Conservation (phyloP, 352 stramenopile genomes). For the Thraustotheca clavata region DNA sequence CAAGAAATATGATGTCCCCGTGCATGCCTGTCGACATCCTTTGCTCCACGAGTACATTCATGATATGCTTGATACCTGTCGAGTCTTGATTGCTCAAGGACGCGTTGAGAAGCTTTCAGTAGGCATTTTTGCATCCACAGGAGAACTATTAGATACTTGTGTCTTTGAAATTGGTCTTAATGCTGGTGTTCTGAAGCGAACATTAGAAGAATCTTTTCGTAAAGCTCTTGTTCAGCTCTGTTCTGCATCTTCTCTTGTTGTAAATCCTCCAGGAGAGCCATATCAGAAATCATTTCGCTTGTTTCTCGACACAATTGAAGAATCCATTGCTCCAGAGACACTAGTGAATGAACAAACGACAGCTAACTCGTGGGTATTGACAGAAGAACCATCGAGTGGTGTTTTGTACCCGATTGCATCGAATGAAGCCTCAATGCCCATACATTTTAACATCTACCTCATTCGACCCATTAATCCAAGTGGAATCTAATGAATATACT, state of each 20-base stretch:
- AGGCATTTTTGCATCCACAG: constrained; percentile 42
- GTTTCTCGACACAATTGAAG: constrained; percentile 48
- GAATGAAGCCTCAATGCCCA: not conserved
- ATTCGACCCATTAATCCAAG: not conserved
- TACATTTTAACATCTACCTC: constrained; percentile 18
- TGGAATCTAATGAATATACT: not conserved
- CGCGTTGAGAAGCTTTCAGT: constrained; percentile 64
- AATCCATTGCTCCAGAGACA: constrained; percentile 29
- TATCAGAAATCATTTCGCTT: constrained; percentile 54
- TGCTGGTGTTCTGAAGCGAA: constrained; percentile 29
- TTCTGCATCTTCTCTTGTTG: constrained; percentile 25
- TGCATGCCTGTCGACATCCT: constrained; percentile 69
- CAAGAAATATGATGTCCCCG: constrained; percentile 63
- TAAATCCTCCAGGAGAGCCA: not conserved
- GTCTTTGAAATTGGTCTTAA: constrained; percentile 36
- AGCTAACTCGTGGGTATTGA: constrained; percentile 59
- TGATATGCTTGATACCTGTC: constrained; percentile 57
- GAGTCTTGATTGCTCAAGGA: constrained; percentile 41
- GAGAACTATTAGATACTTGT: constrained; percentile 35
- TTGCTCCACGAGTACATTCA: constrained; percentile 69
- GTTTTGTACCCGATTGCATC: constrained; percentile 4
- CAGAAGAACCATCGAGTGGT: constrained; percentile 13
- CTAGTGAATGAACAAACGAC: constrained; percentile 32
- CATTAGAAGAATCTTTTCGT: constrained; percentile 60
- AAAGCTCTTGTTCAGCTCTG: constrained; percentile 47